Evolutionary conservation across 441 rosid genomes (phyloP), one percentile per base, ranked within the genome.

Genomic region (Gossypium trilobum): DNA sequence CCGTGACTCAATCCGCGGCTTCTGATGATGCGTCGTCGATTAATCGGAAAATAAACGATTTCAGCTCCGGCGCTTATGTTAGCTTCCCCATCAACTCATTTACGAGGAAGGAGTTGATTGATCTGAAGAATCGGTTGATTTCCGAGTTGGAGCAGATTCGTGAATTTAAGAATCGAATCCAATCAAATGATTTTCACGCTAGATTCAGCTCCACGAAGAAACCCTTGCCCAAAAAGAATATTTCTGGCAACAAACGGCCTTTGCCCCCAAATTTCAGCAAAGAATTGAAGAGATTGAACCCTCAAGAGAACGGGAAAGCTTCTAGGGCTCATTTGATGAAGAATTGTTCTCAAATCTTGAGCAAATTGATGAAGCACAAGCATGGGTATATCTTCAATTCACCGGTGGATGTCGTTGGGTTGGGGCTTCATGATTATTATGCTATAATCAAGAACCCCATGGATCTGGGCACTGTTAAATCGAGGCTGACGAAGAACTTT

Each of bases 401-500:
- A 0, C 97, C 98, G 2, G 98, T 93, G 0, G 98, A 92, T 78
- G 96, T 85, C 4, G 85, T 75, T 14, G 84, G 86, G 1, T 3
- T 89, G 75, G 83, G 87, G 66, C 82, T 92, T 10, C 92, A 89
- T 39, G 98, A 92, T 81, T 93, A 91, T 74, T 58, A 75, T 33
- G 84, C 84, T 33, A 73, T 92, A 33, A 85, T 92, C 62, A 90
- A 85, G 82, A 74, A 69, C 10, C 97, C 97, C 2, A 92, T 92
- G 97, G 97, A 92, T 87, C 91, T 92, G 25, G 97, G 97, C 7
- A 85, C 96, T 0, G 91, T 92, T 22, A 92, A 88, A 80, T 68
- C 81, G 20, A 90, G 84, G 74, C 77, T 90, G 51, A 72, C 79
- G 2, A 84, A 85, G 75, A 81, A 83, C 64, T 23, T 79, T 62